phyloP scores from a whole-genome alignment of 2,329 filamentous ascomycete species.

The Fusarium marasasianum region DNA sequence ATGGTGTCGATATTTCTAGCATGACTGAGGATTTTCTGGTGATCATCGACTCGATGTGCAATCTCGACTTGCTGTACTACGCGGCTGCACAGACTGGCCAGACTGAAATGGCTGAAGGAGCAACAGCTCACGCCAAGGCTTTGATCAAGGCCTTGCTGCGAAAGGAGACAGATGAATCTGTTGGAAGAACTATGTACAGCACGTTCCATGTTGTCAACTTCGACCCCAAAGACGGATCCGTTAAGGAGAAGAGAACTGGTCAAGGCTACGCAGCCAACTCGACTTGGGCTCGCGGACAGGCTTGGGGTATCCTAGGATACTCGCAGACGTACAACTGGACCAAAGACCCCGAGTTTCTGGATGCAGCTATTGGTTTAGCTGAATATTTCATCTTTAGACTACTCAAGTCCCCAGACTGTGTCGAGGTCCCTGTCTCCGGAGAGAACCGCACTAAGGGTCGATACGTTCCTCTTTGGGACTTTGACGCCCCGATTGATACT shows the following conservation, averaged over 20 bases:
- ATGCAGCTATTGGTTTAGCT: constrained; percentile 56
- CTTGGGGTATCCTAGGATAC: constrained; percentile 62
- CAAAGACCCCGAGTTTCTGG: constrained; percentile 53
- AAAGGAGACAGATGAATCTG: constrained; percentile 40
- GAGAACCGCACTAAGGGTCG: constrained; percentile 28
- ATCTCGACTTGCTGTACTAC: constrained; percentile 51
- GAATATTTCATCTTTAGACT: constrained; percentile 60
- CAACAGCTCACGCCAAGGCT: constrained; percentile 52
- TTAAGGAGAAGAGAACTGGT: constrained; percentile 58
- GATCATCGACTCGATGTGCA: constrained; percentile 56
- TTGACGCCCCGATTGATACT: constrained; percentile 55
- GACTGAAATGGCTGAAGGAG: constrained; percentile 39
- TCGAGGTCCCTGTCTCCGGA: constrained; percentile 32
- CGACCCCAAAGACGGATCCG: constrained; percentile 51
- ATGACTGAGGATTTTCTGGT: constrained; percentile 50
- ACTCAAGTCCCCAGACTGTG: constrained; percentile 44
- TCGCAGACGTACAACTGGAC: constrained; percentile 61
- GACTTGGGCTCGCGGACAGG: constrained; percentile 62
- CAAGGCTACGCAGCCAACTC: constrained; percentile 58
- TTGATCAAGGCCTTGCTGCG: constrained; percentile 54
- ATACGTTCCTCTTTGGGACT: constrained; percentile 54
- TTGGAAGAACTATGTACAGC: constrained; percentile 42
- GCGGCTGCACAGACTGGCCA: constrained; percentile 46
- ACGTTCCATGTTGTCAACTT: constrained; percentile 62
- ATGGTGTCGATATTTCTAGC: constrained; percentile 46